Evolutionary conservation across 352 stramenopile species (phyloP).

Genomic region (Phytophthora chlamydospora): DNA sequence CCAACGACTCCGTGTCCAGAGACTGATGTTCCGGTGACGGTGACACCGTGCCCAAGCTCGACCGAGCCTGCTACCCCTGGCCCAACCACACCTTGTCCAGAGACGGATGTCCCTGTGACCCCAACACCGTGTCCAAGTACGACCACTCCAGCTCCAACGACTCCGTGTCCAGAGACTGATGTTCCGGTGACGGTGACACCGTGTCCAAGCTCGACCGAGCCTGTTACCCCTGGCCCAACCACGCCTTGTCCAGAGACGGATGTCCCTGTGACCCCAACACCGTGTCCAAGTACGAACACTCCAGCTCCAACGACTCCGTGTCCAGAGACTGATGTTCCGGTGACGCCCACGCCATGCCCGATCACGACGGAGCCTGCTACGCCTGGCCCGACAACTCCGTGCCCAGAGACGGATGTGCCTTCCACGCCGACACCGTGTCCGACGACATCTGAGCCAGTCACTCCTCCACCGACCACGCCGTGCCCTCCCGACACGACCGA

Average conservation of each 20-base stretch:
- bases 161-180: too few species aligned
- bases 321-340: neutral
- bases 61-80: neutral
- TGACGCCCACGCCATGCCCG: neutral
- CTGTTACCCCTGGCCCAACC: neutral
- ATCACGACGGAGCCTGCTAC: neutral
- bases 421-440: neutral
- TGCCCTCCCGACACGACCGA: neutral
- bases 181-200: too few species aligned
- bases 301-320: conserved; percentile 1
- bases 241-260: too few species aligned
- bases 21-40: neutral
- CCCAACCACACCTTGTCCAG: conserved; percentile 1
- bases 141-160: neutral
- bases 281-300: conserved; percentile 9
- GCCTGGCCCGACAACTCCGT: neutral
- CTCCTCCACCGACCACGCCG: neutral
- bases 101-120: neutral
- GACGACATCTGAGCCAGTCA: neutral
- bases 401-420: neutral
- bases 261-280: too few species aligned
- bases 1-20: conserved; percentile 1
- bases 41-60: conserved; percentile 1
- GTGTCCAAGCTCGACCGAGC: conserved; percentile 1
- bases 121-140: too few species aligned